phyloP scores from a whole-genome alignment of 169 alveolate species.

The Plasmodium berghei region DNA sequence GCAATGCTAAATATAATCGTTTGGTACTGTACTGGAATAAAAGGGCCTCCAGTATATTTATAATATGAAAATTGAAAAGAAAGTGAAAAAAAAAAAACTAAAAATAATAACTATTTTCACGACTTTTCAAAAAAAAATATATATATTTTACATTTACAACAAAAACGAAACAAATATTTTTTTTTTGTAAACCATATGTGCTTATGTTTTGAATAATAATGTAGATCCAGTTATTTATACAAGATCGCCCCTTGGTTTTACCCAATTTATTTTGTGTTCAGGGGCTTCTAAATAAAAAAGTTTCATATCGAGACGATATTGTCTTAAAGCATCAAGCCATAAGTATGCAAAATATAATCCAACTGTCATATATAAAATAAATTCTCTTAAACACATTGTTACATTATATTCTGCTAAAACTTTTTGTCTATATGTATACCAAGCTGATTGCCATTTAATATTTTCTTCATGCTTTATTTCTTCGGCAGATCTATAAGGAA shows the following conservation, averaged over 20 bases:
- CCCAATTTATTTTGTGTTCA: conserved; percentile 92
- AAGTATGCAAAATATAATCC: conserved; percentile 86
- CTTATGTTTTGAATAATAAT: no score
- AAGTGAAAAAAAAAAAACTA: no score
- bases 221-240: conserved; percentile 15
- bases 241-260: conserved; percentile 91
- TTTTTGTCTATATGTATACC: conserved; percentile 90
- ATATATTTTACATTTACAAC: no score
- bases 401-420: conserved; percentile 88
- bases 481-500: conserved; percentile 89
- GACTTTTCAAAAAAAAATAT: no score
- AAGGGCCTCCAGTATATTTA: no score
- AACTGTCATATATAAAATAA: conserved; percentile 84
- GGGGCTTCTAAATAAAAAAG: conserved; percentile 92
- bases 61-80: no score
- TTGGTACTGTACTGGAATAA: no score
- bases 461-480: conserved; percentile 84
- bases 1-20: no score
- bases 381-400: conserved; percentile 84
- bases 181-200: no score
- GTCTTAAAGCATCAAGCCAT: conserved; percentile 84
- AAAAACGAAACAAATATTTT: no score
- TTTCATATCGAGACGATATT: conserved; percentile 90
- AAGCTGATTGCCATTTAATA: conserved; percentile 90
- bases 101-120: no score